Conservation (phyloP, 306 rosid species). For the Trifolium pratense region DNA sequence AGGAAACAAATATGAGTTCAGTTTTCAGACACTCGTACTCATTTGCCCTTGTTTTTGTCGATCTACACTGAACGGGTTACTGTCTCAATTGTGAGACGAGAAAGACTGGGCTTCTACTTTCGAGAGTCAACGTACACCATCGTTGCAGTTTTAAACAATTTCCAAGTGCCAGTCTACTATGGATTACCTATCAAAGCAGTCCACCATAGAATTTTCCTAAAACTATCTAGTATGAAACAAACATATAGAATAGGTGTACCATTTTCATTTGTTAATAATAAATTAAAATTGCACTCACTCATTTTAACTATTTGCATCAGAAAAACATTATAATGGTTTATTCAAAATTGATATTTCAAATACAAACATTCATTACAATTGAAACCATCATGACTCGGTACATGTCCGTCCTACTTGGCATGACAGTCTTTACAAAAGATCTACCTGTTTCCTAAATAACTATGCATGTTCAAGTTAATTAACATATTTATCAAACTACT, state of each 20-base stretch:
- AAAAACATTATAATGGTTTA: background rate
- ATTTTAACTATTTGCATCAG: conserved; percentile 32
- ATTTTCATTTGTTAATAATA: conserved; percentile 14
- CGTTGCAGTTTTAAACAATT: background rate
- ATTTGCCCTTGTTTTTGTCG: background rate
- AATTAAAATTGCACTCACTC: conserved; percentile 10
- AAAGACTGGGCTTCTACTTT: background rate
- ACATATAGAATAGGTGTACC: conserved; percentile 10
- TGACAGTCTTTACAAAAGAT: background rate
- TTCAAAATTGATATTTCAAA: conserved; percentile 4
- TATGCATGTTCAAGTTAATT: conserved; percentile 3
- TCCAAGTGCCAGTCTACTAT: background rate
- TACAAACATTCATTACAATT: conserved; percentile 13
- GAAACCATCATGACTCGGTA: background rate
- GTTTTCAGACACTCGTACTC: background rate
- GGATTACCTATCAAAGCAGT: background rate
- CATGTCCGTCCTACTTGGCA: conserved; percentile 9
- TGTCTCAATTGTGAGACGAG: background rate
- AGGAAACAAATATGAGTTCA: background rate
- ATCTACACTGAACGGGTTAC: background rate
- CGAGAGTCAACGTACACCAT: background rate
- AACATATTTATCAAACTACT: conserved; percentile 1
- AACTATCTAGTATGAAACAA: conserved; percentile 16
- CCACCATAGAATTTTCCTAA: background rate
- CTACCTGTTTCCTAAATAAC: conserved; percentile 5